Percentiles rank a stretch among this genome's conserved stretches.
phyloP scores from a whole-genome alignment of 164 flowering plant species.

The Vitis cinerea region DNA sequence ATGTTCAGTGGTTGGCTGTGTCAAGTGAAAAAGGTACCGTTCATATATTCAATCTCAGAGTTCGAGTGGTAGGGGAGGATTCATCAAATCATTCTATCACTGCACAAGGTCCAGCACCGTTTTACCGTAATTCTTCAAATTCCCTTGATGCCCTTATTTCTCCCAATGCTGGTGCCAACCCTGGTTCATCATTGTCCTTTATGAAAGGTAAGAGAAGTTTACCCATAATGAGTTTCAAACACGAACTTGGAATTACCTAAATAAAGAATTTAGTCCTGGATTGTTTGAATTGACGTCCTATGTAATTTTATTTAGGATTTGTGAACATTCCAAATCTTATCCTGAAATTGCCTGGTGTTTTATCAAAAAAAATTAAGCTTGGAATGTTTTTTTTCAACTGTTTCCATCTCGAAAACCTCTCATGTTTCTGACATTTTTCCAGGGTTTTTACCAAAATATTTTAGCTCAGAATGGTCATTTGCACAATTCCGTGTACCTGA shows the following conservation, averaged over 20 bases:
- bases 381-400: background rate
- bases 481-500: constrained; percentile 82
- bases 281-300: too few species aligned
- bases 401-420: background rate
- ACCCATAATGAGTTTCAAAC: background rate
- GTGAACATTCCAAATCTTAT: background rate
- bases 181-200: constrained; percentile 74
- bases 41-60: constrained; percentile 50
- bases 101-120: constrained; percentile 32
- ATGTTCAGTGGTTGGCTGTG: constrained; percentile 53
- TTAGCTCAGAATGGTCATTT: constrained; percentile 97
- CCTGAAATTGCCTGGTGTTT: background rate
- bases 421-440: constrained; percentile 17
- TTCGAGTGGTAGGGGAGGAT: constrained; percentile 75
- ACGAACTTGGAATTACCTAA: background rate
- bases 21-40: constrained; percentile 60
- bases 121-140: constrained; percentile 57
- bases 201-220: constrained; percentile 69
- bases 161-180: constrained; percentile 63
- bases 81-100: constrained; percentile 30
- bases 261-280: too few species aligned
- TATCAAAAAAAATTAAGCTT: background rate
- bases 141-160: constrained; percentile 66
- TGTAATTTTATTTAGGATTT: too few species aligned
- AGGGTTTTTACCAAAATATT: constrained; percentile 89